Percentiles rank a stretch among this genome's conserved stretches.
Conservation (phyloP, 2,329 filamentous ascomycete species). For the Fusarium piperis region DNA sequence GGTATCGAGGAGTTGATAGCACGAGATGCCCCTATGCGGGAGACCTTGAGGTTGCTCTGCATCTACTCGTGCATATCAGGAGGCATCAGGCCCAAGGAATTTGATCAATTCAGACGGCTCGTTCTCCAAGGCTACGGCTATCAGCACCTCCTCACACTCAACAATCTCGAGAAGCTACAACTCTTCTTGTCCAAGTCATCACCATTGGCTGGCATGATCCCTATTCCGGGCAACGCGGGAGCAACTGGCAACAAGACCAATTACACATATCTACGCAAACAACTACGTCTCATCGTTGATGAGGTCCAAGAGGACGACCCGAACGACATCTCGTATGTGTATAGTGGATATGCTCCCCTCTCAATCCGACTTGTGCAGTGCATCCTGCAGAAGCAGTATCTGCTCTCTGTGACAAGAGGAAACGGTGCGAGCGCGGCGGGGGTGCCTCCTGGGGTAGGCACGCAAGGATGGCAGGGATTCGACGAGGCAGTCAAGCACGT, state of each 20-base stretch:
- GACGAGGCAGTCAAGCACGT: slow-evolving; percentile 92
- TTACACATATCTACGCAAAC: slow-evolving; percentile 87
- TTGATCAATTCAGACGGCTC: slow-evolving; percentile 87
- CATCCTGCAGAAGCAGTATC: slow-evolving; percentile 87
- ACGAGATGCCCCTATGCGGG: slow-evolving; percentile 81
- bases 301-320: slow-evolving; percentile 96
- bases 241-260: slow-evolving; percentile 80
- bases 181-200: slow-evolving; percentile 82
- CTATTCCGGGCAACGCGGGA: slow-evolving; percentile 68
- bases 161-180: slow-evolving; percentile 88
- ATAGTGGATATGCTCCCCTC: slow-evolving; percentile 94
- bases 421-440: slow-evolving; percentile 52
- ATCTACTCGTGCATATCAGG: slow-evolving; percentile 91
- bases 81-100: slow-evolving; percentile 86
- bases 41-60: slow-evolving; percentile 85
- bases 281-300: slow-evolving; percentile 89
- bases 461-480: slow-evolving; percentile 91
- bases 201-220: slow-evolving; percentile 82
- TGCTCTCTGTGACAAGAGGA: slow-evolving; percentile 76
- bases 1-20: slow-evolving; percentile 95
- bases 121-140: slow-evolving; percentile 94
- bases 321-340: slow-evolving; percentile 96
- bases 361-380: slow-evolving; percentile 92
- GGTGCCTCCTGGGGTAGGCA: slow-evolving; percentile 61
- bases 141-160: slow-evolving; percentile 90